A percentile compares a stretch with the other conserved stretches of the same genome.
Conservation (phyloP, 768 basidiomycete genomes). For the Lactarius hatsudake region DNA sequence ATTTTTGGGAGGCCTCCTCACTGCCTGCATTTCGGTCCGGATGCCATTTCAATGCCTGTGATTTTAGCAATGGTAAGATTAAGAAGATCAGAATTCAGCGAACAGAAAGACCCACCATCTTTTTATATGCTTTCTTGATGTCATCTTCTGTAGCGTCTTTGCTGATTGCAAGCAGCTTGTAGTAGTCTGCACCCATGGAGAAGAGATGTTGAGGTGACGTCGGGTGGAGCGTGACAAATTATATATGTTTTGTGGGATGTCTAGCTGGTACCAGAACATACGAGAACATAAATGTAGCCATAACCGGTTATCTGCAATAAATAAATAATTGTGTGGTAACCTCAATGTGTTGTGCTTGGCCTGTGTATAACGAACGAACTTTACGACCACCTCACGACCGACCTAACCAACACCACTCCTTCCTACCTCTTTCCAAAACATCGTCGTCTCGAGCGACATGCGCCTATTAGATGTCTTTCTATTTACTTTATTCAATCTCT, state of each 20-base stretch:
- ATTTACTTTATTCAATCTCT: neutral
- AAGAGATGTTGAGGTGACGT: neutral
- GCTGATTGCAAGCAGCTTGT: constrained; percentile 73
- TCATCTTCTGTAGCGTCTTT: constrained; percentile 77
- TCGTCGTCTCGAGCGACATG: neutral
- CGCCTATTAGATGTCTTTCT: neutral
- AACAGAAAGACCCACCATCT: constrained; percentile 56
- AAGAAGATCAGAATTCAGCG: neutral
- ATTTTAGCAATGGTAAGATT: neutral
- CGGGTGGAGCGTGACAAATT: neutral
- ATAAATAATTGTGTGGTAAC: neutral
- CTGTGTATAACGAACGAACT: neutral
- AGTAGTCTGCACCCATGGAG: constrained; percentile 84
- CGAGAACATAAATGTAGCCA: constrained; percentile 8
- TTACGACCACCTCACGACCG: constrained; percentile 14
- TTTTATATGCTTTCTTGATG: constrained; percentile 94
- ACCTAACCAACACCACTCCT: neutral
- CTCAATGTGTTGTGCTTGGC: neutral
- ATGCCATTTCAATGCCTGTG: constrained; percentile 87
- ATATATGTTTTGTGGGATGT: neutral
- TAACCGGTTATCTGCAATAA: neutral
- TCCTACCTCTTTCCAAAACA: neutral
- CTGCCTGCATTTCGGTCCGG: constrained; percentile 87
- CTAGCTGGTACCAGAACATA: constrained; percentile 17
- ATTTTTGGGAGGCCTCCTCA: constrained; percentile 83